A percentile compares a stretch with the other conserved stretches of the same genome.
These are phyloP conservation scores for Gyrodon lividus DNA, from an alignment of 768 basidiomycete species.

Conservation along the genomic window DNA sequence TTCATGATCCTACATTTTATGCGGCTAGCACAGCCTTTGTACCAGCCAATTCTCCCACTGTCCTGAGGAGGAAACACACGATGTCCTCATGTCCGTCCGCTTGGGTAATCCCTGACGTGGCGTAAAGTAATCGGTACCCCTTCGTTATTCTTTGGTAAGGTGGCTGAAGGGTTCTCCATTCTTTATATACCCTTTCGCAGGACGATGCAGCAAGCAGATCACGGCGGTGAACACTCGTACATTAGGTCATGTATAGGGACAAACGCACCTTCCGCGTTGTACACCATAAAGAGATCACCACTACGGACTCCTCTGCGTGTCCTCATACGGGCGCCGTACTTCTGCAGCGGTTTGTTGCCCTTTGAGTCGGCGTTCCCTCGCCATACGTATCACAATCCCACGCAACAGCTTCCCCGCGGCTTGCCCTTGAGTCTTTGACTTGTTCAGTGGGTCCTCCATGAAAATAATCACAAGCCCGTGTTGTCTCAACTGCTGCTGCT, in stretches of 20 bases:
- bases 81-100: slow-evolving; percentile 25
- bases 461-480: neutral
- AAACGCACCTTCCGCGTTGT: neutral
- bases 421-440: neutral
- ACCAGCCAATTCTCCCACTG: neutral
- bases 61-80: slow-evolving; percentile 20
- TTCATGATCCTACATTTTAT: slow-evolving; percentile 19
- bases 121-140: slow-evolving; percentile 1
- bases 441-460: neutral
- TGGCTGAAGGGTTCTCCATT: slow-evolving; percentile 16
- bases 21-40: slow-evolving; percentile 16
- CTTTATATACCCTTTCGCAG: slow-evolving; percentile 3
- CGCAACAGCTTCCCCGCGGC: slow-evolving; percentile 12
- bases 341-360: neutral
- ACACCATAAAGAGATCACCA: neutral
- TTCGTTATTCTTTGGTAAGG: slow-evolving; percentile 3
- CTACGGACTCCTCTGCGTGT: neutral
- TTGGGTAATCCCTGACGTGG: slow-evolving; percentile 15
- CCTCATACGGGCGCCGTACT: neutral
- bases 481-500: neutral
- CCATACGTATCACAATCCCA: slow-evolving; percentile 3
- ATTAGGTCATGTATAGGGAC: neutral
- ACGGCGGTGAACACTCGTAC: slow-evolving; percentile 2
- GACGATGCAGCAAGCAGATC: neutral
- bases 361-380: neutral